These are phyloP conservation scores for Medicago ruthenica DNA, from an alignment of 306 rosid genomes.

Conservation along the genomic window DNA sequence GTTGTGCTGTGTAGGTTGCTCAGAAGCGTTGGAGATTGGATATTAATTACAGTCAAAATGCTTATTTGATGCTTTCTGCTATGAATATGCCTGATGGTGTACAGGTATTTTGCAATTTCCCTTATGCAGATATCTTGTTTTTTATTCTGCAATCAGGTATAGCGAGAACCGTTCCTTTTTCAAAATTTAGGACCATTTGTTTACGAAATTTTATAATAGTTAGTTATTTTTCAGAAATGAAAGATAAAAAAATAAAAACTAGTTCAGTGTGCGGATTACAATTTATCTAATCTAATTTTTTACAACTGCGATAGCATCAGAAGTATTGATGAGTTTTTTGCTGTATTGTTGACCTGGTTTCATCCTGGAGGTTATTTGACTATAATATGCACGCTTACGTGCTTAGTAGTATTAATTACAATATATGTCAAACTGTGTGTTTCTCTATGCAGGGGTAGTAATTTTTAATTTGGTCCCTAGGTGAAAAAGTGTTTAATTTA, in stretches of 20 bases:
- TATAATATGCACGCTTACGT: too few species aligned
- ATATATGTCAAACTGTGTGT: too few species aligned
- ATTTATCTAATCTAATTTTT: not conserved
- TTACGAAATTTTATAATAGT: not conserved
- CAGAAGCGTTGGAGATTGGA: conserved; percentile 93
- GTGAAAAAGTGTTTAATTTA: too few species aligned
- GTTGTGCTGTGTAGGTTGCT: conserved; percentile 63
- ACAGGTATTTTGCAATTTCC: conserved; percentile 61
- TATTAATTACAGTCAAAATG: conserved; percentile 82
- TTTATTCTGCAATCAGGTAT: not conserved
- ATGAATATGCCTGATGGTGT: conserved; percentile 96
- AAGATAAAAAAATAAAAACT: not conserved
- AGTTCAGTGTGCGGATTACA: not conserved
- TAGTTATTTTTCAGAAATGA: not conserved
- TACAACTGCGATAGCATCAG: not conserved
- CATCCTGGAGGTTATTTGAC: too few species aligned
- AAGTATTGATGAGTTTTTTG: conserved; percentile 12
- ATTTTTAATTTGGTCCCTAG: too few species aligned
- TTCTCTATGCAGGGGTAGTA: too few species aligned
- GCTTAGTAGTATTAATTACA: too few species aligned
- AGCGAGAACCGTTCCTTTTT: not conserved
- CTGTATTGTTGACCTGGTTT: not conserved
- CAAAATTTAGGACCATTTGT: not conserved
- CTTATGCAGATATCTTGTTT: conserved; percentile 9
- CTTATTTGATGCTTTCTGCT: conserved; percentile 91